Conservation (phyloP, 2,329 filamentous ascomycete species). For the Fusarium redolens region DNA sequence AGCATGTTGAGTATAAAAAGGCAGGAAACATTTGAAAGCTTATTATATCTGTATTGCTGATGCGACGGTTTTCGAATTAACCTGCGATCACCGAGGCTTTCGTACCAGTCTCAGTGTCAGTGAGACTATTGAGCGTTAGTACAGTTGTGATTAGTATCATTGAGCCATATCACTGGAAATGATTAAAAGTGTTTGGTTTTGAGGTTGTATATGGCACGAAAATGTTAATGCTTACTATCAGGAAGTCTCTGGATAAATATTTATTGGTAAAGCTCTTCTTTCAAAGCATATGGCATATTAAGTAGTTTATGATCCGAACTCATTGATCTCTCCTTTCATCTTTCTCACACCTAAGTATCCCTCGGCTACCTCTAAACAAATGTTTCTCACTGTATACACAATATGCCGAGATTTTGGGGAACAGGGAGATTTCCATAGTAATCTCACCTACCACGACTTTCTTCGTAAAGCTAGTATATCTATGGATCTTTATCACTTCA, state of each 20-base stretch:
- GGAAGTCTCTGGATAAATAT: not conserved
- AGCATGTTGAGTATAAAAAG: not conserved
- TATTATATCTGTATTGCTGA: not conserved
- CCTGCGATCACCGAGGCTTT: not conserved
- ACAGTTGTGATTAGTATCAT: not conserved
- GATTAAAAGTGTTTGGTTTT: not conserved
- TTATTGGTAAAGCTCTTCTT: not conserved
- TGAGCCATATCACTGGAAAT: not conserved
- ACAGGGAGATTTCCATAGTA: no score
- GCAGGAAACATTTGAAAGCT: not conserved
- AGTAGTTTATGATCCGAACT: not conserved
- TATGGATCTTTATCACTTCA: not conserved
- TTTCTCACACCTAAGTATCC: not conserved
- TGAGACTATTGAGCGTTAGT: not conserved
- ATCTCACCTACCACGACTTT: not conserved
- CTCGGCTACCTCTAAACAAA: not conserved
- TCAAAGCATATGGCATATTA: not conserved
- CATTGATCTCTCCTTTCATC: not conserved
- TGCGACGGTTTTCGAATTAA: not conserved
- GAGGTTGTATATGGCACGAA: not conserved
- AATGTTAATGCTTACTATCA: not conserved
- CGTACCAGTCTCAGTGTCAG: not conserved
- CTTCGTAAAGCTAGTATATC: not conserved
- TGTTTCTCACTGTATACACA: not conserved
- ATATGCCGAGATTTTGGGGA: not conserved